Evolutionary conservation across 164 flowering plant genomes (phyloP), one percentile per base, ranked within the genome.

Genomic region (Umbilicus rupestris): DNA sequence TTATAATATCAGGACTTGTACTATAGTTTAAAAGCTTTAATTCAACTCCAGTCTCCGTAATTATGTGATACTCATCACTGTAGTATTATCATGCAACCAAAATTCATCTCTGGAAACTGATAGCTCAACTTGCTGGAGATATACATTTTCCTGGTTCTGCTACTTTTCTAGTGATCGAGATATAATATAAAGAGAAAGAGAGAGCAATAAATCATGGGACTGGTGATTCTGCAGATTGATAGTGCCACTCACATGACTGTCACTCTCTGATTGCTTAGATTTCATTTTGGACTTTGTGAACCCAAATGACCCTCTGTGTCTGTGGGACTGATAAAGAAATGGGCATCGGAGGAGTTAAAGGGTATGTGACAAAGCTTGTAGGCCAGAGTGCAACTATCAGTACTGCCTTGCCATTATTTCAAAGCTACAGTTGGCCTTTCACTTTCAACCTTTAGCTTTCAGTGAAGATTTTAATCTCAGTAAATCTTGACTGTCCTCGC

Each of bases 21-120:
- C 65, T 68, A 39, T 71, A 78, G 73, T 65, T 73, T 63, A 66
- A 70, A 55, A 67, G 68, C 62, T 69, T 72, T 75, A 65, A 70
- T 29, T 55, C 6, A 11, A 68, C 66, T 59, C 58, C 73, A 66
- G 70, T 70, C 63, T 75, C 76, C 78, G 82, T 81, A 77, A 81
- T 72, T 78, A 78, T 73, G 67, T 73, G 50, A 17, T 68, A 64
- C 41, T 45, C 47, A 14, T n/a, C 17, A 33, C 52, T 63, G 57
- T 50, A 59, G 46, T 74, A 70, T 39, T 71, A 65, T 24, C 15
- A 22, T 50, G 58, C 24, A 5, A 15, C 24, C 44, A 9, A 41
- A 2, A 41, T 14, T 41, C 44, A 41, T 41, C 44, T 7, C 60
- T 15, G 19, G 14, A 11, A 55, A 55, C 28, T 52, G 58, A 24